Base-by-base conservation (phyloP, 768 basidiomycete genomes). In the Suillus americanus region DNA sequence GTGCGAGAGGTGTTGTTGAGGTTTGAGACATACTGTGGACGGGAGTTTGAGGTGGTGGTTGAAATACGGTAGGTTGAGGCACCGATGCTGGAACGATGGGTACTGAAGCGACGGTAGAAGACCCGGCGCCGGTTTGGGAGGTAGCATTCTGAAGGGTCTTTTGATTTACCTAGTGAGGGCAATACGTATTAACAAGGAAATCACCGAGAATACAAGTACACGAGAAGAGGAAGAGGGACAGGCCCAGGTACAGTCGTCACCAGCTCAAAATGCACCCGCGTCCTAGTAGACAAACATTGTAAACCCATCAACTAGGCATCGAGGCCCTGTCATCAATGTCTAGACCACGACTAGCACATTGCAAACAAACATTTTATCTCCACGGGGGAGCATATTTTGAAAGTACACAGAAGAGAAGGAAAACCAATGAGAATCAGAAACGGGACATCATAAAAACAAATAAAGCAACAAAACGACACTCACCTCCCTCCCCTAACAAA, bases 401-500 rank as follows among this genome's bases (percentile, higher is more conserved):
- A 59, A 40, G 55, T 20, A 62, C 55, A 60, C 54, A 12, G 20
- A 13, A 56, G n/a, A 16, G 38, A 18, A 1, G 12, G 13, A 4
- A 60, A 67, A 65, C 62, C 64, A 57, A 62, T 23, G 59, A 64
- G 66, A 65, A 25, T 7, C 23, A n/a, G 6, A 23, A 13, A 6
- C 14, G 48, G 23, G 6, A 50, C 48, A 23, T 5, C 16, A 50
- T 23, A 14, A 14, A 23, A 12, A 2, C n/a, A 48, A 25, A 48
- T 48, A 14, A 25, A 69, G 16, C 35, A 8, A 9, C 23, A 45
- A 50, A 63, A 10, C 25, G 80, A 65, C 50, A 77, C 82, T 75
- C 73, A 83, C 83, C 82, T 66, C 80, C 81, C 78, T 92, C 92
- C 68, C 89, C 87, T 69, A 95, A 79, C 75, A 92, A 90, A 78